Evolutionary conservation across 768 basidiomycete species (phyloP).

Genomic region (Termitomyces eurrhizus): DNA sequence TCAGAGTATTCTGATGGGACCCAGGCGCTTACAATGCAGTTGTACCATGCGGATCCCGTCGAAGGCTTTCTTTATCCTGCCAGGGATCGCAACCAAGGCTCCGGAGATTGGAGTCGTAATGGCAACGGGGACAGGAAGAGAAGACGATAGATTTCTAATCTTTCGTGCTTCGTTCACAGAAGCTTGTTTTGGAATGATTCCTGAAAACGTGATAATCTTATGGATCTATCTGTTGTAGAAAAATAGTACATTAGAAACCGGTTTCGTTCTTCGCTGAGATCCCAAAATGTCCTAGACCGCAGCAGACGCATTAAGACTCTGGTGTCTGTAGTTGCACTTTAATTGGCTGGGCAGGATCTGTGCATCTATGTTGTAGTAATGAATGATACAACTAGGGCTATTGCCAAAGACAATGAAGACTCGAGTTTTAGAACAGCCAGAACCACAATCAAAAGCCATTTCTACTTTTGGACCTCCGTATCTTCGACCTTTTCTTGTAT

Average conservation of each 20-base stretch:
- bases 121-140: constrained; percentile 21
- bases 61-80: constrained; percentile 20
- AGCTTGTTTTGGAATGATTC: neutral
- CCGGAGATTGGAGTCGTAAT: constrained; percentile 9
- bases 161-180: neutral
- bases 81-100: neutral
- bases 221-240: neutral
- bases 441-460: neutral
- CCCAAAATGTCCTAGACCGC: neutral
- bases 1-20: neutral
- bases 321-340: neutral
- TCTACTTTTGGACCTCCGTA: constrained; percentile 6
- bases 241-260: neutral
- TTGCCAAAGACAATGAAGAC: too few relatives aligned
- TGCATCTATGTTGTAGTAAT: neutral
- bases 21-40: constrained; percentile 6
- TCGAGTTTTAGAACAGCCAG: neutral
- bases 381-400: too few relatives aligned
- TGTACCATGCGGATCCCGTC: constrained; percentile 20
- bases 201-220: neutral
- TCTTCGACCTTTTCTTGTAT: constrained; percentile 16
- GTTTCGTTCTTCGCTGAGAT: neutral
- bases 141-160: constrained; percentile 12
- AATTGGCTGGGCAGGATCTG: neutral
- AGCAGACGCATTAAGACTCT: neutral